Conservation (phyloP, 768 basidiomycete species). For the Leccinellum luteum region DNA sequence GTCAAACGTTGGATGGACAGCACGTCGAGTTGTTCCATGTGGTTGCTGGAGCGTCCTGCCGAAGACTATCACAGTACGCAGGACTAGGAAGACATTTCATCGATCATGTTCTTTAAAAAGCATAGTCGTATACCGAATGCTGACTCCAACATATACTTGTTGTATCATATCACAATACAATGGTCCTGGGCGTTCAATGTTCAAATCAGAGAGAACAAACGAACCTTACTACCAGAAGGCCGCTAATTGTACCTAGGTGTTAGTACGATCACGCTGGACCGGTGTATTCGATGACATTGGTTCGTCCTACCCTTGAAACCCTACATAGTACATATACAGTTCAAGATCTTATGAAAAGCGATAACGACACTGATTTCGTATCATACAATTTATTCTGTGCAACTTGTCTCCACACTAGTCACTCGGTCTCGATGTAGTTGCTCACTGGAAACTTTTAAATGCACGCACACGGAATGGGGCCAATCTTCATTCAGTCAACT, state of each 20-base stretch:
- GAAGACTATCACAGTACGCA: conserved; percentile 45
- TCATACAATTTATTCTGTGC: too few species aligned
- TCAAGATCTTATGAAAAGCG: too few species aligned
- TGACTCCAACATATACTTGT: conserved; percentile 93
- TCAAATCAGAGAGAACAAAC: background rate
- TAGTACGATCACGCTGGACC: too few species aligned
- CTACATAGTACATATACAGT: too few species aligned
- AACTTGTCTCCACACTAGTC: too few species aligned
- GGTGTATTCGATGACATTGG: too few species aligned
- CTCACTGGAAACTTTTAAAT: too few species aligned
- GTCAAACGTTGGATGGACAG: conserved; percentile 84
- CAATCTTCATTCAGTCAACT: too few species aligned
- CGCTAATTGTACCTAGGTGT: background rate
- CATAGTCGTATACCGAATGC: conserved; percentile 49
- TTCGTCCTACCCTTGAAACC: too few species aligned
- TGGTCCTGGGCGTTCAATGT: background rate
- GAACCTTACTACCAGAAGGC: background rate
- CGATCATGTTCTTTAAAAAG: conserved; percentile 80
- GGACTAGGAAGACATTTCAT: conserved; percentile 92
- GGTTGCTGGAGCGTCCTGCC: conserved; percentile 83
- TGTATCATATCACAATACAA: conserved; percentile 69
- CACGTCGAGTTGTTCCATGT: conserved; percentile 71
- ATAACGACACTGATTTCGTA: too few species aligned
- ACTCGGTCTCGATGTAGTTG: too few species aligned
- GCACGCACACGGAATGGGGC: too few species aligned